phyloP scores from a whole-genome alignment of 257 asterid species.

The Capsicum pubescens region DNA sequence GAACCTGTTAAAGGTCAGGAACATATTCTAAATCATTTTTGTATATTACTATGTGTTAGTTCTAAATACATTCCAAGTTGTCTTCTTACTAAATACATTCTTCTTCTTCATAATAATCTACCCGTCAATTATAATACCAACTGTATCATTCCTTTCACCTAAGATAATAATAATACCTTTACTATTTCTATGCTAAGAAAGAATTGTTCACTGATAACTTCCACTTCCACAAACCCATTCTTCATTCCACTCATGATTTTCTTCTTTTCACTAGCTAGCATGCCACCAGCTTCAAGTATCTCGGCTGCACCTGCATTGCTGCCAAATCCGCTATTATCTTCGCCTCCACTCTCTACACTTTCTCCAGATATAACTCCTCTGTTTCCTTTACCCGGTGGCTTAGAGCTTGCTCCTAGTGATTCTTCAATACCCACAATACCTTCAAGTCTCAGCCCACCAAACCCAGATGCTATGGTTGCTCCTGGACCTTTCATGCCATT shows the following conservation, averaged over 20 bases:
- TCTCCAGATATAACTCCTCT: slow-evolving; percentile 82
- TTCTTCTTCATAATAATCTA: slow-evolving; percentile 1
- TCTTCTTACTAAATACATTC: slow-evolving; percentile 33
- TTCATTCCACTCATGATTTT: slow-evolving; percentile 37
- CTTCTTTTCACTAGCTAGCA: slow-evolving; percentile 31
- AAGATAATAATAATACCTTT: not conserved
- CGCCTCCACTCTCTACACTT: slow-evolving; percentile 47
- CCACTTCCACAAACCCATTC: slow-evolving; percentile 32
- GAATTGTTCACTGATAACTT: slow-evolving; percentile 50
- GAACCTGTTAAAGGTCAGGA: not conserved
- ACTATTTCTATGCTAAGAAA: slow-evolving; percentile 31
- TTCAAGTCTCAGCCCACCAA: slow-evolving; percentile 98
- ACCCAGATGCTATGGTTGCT: slow-evolving; percentile 68
- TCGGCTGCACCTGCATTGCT: slow-evolving; percentile 84
- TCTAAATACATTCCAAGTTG: slow-evolving; percentile 48
- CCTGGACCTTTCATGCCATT: slow-evolving; percentile 56
- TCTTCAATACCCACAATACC: slow-evolving; percentile 75
- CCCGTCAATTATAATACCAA: slow-evolving; percentile 3
- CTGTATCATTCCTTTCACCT: not conserved
- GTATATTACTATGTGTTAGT: not conserved
- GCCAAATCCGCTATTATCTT: slow-evolving; percentile 64
- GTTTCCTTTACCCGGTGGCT: slow-evolving; percentile 76
- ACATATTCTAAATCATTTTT: not conserved
- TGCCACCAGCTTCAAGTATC: slow-evolving; percentile 63
- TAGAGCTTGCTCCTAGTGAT: slow-evolving; percentile 72